These are phyloP conservation scores for Chalciporus pseudorubinellus DNA, from an alignment of 768 basidiomycete species.

Conservation along the genomic window DNA sequence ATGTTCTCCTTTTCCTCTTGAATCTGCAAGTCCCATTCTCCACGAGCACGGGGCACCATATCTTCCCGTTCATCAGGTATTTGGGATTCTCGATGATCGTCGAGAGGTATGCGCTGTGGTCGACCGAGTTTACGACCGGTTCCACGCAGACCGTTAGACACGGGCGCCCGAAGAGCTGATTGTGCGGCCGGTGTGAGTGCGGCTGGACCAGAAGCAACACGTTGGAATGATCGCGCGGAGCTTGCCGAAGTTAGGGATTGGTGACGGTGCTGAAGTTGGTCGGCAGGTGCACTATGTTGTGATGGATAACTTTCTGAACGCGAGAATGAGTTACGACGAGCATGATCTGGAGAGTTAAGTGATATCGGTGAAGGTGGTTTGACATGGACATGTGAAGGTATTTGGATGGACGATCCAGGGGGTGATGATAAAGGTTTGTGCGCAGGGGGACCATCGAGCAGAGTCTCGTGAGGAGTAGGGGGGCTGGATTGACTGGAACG, in stretches of 20 bases:
- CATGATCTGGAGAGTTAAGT: slow-evolving; percentile 38
- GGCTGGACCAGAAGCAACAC: slow-evolving; percentile 62
- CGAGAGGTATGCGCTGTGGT: slow-evolving; percentile 38
- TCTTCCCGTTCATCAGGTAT: slow-evolving; percentile 37
- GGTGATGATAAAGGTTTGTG: slow-evolving; percentile 28
- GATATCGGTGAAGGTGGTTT: slow-evolving; percentile 36
- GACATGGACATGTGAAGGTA: slow-evolving; percentile 17
- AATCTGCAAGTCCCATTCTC: slow-evolving; percentile 28
- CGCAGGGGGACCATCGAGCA: slow-evolving; percentile 24
- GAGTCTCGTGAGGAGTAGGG: slow-evolving; percentile 39
- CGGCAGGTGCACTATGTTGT: slow-evolving; percentile 33
- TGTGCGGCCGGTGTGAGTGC: slow-evolving; percentile 31
- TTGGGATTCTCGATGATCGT: slow-evolving; percentile 33
- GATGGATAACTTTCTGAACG: slow-evolving; percentile 65
- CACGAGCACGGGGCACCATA: slow-evolving; percentile 24
- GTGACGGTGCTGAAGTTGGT: slow-evolving; percentile 29
- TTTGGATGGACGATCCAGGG: slow-evolving; percentile 16
- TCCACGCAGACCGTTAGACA: slow-evolving; percentile 33
- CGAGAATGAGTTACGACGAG: slow-evolving; percentile 51
- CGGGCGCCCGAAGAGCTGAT: slow-evolving; percentile 27
- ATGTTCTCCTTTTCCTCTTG: slow-evolving; percentile 44
- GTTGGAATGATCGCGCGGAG: slow-evolving; percentile 56
- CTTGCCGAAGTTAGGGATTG: slow-evolving; percentile 22
- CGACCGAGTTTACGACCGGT: slow-evolving; percentile 34
- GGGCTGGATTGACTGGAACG: slow-evolving; percentile 38